These are phyloP conservation scores for Sarocladium brachiariae DNA, from an alignment of 2,329 filamentous ascomycete species.

Conservation along the genomic window DNA sequence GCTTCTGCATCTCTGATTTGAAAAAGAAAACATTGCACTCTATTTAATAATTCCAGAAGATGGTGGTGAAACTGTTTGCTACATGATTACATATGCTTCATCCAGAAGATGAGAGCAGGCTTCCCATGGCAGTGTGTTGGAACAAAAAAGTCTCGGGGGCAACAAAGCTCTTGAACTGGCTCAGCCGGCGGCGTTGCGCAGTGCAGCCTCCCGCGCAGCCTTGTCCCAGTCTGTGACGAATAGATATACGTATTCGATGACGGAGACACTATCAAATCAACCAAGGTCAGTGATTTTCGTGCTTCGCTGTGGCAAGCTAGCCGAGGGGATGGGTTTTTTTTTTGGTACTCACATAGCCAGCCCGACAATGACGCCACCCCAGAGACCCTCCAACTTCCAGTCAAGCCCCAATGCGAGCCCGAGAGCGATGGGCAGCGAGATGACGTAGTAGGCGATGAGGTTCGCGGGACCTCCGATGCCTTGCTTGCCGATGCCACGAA, in stretches of 20 bases:
- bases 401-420: conserved; percentile 67
- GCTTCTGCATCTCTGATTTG: too few species aligned
- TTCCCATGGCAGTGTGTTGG: too few species aligned
- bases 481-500: conserved; percentile 82
- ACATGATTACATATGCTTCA: too few species aligned
- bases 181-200: conserved; percentile 40
- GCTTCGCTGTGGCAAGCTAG: too few species aligned
- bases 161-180: neutral
- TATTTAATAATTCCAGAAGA: too few species aligned
- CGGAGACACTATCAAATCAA: conserved; percentile 39
- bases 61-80: too few species aligned
- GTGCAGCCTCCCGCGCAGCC: conserved; percentile 45
- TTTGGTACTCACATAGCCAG: conserved; percentile 52
- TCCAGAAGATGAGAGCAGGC: too few species aligned
- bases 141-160: too few species aligned
- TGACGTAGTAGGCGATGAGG: conserved; percentile 75
- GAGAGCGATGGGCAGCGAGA: conserved; percentile 81
- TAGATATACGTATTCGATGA: conserved; percentile 47
- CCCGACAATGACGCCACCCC: conserved; percentile 71
- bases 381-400: conserved; percentile 76
- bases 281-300: too few species aligned
- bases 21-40: too few species aligned
- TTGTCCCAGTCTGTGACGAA: conserved; percentile 46
- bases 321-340: too few species aligned
- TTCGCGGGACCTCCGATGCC: conserved; percentile 87